Conservation (phyloP, 148 eudicot species). For the Mesembryanthemum crystallinum region DNA sequence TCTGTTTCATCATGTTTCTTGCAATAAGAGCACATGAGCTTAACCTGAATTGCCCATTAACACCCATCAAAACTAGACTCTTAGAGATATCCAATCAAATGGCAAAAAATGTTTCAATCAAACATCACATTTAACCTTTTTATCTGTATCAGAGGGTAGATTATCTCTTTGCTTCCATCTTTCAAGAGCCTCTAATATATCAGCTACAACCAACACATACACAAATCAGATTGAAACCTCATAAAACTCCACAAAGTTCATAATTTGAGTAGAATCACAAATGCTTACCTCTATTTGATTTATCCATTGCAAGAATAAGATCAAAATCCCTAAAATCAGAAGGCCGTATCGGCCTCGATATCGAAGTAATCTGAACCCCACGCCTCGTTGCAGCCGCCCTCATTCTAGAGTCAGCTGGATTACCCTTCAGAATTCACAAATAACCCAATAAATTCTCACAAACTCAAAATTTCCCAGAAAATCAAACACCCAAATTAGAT, state of each 20-base stretch:
- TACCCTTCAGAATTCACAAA: conserved; percentile 55
- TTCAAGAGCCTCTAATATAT: conserved; percentile 69
- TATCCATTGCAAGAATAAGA: conserved; percentile 99
- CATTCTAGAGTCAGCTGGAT: conserved; percentile 92
- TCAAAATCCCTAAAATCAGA: conserved; percentile 88
- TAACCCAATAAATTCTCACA: conserved; percentile 11
- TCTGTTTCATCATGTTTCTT: conserved; percentile 81
- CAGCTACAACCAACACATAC: conserved; percentile 41
- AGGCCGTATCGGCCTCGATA: conserved; percentile 78
- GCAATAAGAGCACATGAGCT: conserved; percentile 88
- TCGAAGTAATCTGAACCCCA: conserved; percentile 79
- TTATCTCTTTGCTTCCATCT: conserved; percentile 65
- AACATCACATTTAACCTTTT: conserved; percentile 50
- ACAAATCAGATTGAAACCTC: neutral
- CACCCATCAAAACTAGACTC: neutral
- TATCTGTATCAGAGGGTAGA: conserved; percentile 67
- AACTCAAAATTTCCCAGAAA: neutral
- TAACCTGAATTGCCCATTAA: conserved; percentile 51
- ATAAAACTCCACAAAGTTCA: conserved; percentile 12
- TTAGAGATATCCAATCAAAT: conserved; percentile 13
- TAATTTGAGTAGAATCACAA: neutral
- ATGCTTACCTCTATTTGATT: conserved; percentile 62
- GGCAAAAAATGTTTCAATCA: neutral
- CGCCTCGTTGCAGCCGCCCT: conserved; percentile 84
- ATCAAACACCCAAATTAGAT: neutral